phyloP scores from a whole-genome alignment of 129 eudicot species.

The Artemisia argyi region DNA sequence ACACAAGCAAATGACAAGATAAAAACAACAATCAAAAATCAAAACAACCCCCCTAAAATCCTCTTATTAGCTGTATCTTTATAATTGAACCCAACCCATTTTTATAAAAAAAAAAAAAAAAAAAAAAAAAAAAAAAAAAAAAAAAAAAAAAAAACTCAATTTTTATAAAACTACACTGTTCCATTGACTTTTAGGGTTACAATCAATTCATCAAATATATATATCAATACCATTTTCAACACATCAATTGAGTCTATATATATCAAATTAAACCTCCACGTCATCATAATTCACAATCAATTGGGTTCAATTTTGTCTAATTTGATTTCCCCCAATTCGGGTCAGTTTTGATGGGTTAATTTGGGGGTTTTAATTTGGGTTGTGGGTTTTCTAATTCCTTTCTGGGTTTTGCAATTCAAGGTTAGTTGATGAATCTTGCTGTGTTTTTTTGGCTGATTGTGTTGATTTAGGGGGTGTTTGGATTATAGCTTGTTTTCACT shows the following conservation, averaged over 20 bases:
- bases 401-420: slow-evolving; percentile 30
- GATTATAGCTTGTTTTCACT: not conserved
- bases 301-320: slow-evolving; percentile 1
- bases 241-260: slow-evolving; percentile 21
- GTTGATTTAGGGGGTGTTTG: not conserved
- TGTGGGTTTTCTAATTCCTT: slow-evolving; percentile 22
- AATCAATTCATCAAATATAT: not conserved
- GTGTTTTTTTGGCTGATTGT: not conserved
- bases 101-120: too few species aligned
- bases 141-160: not conserved
- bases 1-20: slow-evolving; percentile 30
- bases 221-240: too few species aligned
- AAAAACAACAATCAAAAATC: slow-evolving; percentile 22
- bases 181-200: slow-evolving; percentile 30
- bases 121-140: too few species aligned
- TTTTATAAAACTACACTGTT: slow-evolving; percentile 13
- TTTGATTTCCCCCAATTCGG: slow-evolving; percentile 9
- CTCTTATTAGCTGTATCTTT: slow-evolving; percentile 24
- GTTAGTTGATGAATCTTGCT: slow-evolving; percentile 25
- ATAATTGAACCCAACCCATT: slow-evolving; percentile 4
- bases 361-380: slow-evolving; percentile 1
- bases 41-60: slow-evolving; percentile 5
- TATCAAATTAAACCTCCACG: slow-evolving; percentile 19
- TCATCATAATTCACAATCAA: slow-evolving; percentile 5
- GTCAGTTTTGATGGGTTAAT: slow-evolving; percentile 36